A percentile compares a stretch with the other conserved stretches of the same genome.
Evolutionary conservation across 345 rosid genomes (phyloP).

Genomic region (Sisymbrium irio): DNA sequence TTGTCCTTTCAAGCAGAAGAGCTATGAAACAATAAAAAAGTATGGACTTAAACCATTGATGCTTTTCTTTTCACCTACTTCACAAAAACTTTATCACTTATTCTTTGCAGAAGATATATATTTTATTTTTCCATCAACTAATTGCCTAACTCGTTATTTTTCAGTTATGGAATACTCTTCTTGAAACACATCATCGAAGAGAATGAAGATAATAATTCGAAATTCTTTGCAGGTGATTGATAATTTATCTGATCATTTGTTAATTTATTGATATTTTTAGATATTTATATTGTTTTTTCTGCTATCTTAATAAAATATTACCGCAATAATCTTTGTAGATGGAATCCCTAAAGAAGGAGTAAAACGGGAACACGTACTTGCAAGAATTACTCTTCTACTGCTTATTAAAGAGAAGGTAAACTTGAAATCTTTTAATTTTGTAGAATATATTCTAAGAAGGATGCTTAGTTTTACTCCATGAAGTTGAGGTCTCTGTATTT

Average conservation of each 20-base stretch:
- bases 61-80: not conserved
- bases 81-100: not conserved
- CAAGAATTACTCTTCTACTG: constrained; percentile 56
- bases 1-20: constrained; percentile 58
- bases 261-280: not conserved
- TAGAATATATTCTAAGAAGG: not conserved
- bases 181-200: constrained; percentile 59
- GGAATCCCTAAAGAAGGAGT: constrained; percentile 86
- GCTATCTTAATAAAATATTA: not conserved
- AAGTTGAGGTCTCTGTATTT: not conserved
- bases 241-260: not conserved
- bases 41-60: constrained; percentile 36
- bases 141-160: not conserved
- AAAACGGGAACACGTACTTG: constrained; percentile 53
- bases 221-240: constrained; percentile 59
- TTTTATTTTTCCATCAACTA: not conserved
- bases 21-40: constrained; percentile 61
- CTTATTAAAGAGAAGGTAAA: constrained; percentile 66
- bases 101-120: not conserved
- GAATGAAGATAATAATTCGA: constrained; percentile 34
- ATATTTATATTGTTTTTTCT: not conserved
- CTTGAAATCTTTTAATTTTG: not conserved
- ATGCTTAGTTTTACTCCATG: not conserved
- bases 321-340: constrained; percentile 47
- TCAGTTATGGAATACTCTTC: constrained; percentile 69